These are phyloP conservation scores for Gossypium laxum DNA, from an alignment of 441 rosid genomes.

Conservation along the genomic window DNA sequence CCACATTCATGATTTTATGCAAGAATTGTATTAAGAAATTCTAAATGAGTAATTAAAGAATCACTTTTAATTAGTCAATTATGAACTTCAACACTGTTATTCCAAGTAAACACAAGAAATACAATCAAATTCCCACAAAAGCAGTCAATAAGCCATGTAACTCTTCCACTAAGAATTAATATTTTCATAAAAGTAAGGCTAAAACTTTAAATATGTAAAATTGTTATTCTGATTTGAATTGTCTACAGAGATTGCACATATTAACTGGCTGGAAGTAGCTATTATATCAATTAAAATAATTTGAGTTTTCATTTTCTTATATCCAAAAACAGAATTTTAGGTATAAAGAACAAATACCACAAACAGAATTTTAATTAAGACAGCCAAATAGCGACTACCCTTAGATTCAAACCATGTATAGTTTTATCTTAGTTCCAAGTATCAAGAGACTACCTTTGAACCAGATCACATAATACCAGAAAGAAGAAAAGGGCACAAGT, in stretches of 20 bases:
- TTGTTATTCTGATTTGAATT: neutral
- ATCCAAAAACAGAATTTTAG: neutral
- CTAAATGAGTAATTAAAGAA: neutral
- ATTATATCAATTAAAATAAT: neutral
- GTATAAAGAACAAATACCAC: neutral
- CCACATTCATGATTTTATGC: neutral
- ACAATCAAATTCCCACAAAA: neutral
- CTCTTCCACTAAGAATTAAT: neutral
- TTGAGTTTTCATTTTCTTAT: neutral
- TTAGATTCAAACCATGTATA: neutral
- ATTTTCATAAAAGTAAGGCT: neutral
- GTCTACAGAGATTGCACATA: neutral
- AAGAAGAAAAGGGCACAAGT: neutral
- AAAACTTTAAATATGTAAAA: neutral
- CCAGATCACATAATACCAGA: neutral
- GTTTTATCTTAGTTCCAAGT: neutral
- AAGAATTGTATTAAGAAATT: neutral
- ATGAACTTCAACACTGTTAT: neutral
- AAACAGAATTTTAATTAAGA: neutral
- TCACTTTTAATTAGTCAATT: neutral
- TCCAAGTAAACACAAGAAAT: neutral
- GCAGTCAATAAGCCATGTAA: neutral
- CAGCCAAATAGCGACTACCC: neutral
- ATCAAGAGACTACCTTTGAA: neutral
- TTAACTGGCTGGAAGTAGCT: neutral